Evolutionary conservation across 139 green algal genomes (phyloP), one percentile per base, ranked within the genome.

Genomic region (Closterium sp.): DNA sequence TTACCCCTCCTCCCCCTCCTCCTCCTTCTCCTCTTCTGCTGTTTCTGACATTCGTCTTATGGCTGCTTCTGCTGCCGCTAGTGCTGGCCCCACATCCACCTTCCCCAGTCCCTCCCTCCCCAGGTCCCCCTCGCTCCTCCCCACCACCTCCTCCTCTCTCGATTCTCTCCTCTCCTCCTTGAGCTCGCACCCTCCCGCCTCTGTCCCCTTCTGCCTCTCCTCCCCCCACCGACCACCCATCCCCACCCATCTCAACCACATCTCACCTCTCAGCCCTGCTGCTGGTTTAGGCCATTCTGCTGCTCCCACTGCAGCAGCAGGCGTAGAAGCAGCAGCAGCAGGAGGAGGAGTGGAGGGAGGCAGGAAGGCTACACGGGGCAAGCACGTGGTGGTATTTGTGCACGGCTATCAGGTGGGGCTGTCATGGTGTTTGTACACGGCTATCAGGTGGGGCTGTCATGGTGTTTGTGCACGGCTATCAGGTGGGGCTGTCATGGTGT

Each of bases 311-410:
- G 55, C 16, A 76, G 55, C 16, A 76, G 55, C 55, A 76, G 55
- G 16, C 3, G 55, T 19, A 76, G 55, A 16, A 76, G 23, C 38
- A 66, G 38, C 5, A 66, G 38, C 10, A 10, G 38, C 10, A 4
- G 7, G 16, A 28, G 55, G 25, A 76, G 55, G 55, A 76, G 55
- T 10, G 55, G 55, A 76, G 55, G 55, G 55, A 28, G 55, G 55
- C 12, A 76, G 55, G 55, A 76, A 76, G 55, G 55, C 55, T 16
- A 76, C 55, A 76, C 55, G 34, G 31, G 88, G 16, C 4, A 88
- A 93, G 66, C 87, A 93, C 34, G 91, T 93, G 64, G 88, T 93
- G 12, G 91, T 93, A 1, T 93, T 93, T 86, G 91, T 93, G 88
- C 91, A 93, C 87, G 91, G 91, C 32, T 93, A 93, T 88, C 91